phyloP scores from a whole-genome alignment of 2,329 filamentous ascomycete genomes.

The Scorias spongiosa region DNA sequence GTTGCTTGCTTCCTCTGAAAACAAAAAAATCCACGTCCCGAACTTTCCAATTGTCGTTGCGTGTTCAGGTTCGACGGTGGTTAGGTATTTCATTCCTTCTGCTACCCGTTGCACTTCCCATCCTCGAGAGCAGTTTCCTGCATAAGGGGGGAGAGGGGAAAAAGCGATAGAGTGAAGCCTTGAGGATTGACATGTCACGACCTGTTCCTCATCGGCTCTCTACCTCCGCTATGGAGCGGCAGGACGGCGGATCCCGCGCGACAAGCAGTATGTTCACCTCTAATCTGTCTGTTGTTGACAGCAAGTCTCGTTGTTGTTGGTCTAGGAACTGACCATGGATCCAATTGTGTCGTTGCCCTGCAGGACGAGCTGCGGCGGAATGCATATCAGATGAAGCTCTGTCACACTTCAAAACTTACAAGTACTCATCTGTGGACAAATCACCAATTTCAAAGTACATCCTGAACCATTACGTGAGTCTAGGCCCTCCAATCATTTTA shows the following conservation, averaged over 20 bases:
- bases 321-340: background rate
- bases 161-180: too few species aligned
- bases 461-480: conserved; percentile 78
- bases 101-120: background rate
- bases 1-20: background rate
- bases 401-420: conserved; percentile 83
- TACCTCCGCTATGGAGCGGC: background rate
- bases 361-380: conserved; percentile 50
- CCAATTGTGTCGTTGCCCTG: background rate
- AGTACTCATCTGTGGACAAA: conserved; percentile 95
- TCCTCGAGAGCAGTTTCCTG: background rate
- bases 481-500: conserved; percentile 4
- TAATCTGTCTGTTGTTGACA: background rate
- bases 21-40: background rate
- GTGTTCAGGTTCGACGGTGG: background rate
- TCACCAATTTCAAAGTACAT: conserved; percentile 88
- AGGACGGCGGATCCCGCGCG: background rate
- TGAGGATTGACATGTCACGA: background rate
- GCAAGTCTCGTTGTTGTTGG: too few species aligned
- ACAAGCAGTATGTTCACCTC: background rate
- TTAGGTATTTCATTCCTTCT: background rate
- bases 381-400: conserved; percentile 78
- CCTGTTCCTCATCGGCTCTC: background rate
- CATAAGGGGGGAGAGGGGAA: background rate
- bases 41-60: background rate